These are phyloP conservation scores for Acmispon strigosus DNA, from an alignment of 306 rosid genomes.

Conservation along the genomic window DNA sequence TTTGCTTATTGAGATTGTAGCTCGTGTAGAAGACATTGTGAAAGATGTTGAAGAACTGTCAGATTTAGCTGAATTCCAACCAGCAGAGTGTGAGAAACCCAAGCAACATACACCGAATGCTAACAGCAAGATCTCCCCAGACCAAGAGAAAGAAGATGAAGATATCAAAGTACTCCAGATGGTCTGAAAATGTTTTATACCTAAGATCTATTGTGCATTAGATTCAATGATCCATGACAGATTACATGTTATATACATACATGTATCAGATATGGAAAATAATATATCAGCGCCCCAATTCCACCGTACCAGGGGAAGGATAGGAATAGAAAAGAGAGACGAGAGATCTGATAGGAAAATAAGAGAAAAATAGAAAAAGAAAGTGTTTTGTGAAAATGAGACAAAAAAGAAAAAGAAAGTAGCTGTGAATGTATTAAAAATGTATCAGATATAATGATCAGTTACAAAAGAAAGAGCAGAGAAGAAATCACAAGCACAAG, in stretches of 20 bases:
- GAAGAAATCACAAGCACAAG: background rate
- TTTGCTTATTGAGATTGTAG: slow-evolving; percentile 45
- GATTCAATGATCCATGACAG: background rate
- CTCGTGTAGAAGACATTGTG: slow-evolving; percentile 55
- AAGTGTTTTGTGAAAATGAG: too few relatives aligned
- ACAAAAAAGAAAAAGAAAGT: too few relatives aligned
- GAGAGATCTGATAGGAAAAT: too few relatives aligned
- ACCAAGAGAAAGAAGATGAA: slow-evolving; percentile 7
- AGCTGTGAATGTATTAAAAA: too few relatives aligned
- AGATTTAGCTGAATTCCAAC: slow-evolving; percentile 28
- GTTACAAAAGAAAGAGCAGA: background rate
- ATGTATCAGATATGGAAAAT: background rate
- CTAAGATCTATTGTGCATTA: background rate
- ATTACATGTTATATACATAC: background rate
- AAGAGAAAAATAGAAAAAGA: too few relatives aligned
- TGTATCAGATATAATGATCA: background rate
- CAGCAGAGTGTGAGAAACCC: background rate
- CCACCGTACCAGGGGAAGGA: too few relatives aligned
- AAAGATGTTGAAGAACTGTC: slow-evolving; percentile 50
- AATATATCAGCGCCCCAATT: too few relatives aligned
- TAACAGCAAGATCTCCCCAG: background rate
- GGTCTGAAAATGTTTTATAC: background rate
- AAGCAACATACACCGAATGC: slow-evolving; percentile 5
- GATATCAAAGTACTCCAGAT: background rate
- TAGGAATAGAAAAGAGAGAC: too few relatives aligned